Conservation (phyloP, 169 alveolate species). For the Eimeria acervulina region DNA sequence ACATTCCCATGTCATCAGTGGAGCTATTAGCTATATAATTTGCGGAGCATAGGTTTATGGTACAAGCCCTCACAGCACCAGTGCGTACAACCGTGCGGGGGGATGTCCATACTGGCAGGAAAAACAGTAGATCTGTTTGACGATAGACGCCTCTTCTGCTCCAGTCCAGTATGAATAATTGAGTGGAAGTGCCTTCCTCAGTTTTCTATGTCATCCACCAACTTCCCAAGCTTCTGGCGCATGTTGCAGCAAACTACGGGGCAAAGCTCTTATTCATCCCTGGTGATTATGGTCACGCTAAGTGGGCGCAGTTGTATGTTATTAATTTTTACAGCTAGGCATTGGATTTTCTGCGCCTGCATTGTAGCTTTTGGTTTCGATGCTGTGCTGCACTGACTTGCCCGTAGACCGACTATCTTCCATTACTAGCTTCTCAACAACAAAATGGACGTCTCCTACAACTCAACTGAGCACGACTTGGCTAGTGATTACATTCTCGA, state of each 20-base stretch:
- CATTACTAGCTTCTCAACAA: neutral
- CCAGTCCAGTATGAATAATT: neutral
- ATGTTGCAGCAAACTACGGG: neutral
- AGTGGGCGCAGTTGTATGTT: neutral
- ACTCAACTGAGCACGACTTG: neutral
- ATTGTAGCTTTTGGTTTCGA: neutral
- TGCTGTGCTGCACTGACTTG: neutral
- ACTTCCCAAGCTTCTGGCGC: neutral
- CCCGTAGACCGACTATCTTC: conserved; percentile 3
- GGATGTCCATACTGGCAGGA: neutral
- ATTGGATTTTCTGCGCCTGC: neutral
- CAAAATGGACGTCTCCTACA: neutral
- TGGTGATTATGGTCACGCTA: neutral
- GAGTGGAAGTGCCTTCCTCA: neutral
- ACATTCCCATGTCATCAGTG: neutral
- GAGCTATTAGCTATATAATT: neutral
- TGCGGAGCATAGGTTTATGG: neutral
- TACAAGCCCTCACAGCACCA: neutral
- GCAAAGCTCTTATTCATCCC: neutral
- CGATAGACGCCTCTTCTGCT: neutral
- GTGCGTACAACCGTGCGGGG: neutral
- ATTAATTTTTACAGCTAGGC: neutral
- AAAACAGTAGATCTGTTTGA: neutral
- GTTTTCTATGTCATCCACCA: neutral
- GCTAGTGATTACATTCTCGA: neutral